Evolutionary conservation across 1,284 basidiomycete genomes (phyloP), one percentile per base, ranked within the genome.

Genomic region (Phellopilus nigrolimitatus): DNA sequence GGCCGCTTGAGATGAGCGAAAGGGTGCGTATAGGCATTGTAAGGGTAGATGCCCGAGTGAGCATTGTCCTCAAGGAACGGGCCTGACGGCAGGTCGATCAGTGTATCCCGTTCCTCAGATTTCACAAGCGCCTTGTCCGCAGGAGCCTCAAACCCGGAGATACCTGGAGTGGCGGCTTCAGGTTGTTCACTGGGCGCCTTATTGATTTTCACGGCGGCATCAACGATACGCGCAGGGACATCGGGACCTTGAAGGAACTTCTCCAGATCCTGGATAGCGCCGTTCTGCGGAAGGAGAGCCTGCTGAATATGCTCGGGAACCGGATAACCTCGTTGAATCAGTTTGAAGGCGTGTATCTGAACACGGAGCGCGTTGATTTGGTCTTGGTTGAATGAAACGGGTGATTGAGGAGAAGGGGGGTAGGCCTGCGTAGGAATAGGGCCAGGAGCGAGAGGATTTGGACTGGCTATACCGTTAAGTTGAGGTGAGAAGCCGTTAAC

Each of bases 21-120:
- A 0, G 95, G 95, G 62, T 95, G 83, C 22, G 78, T 75, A 66
- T 86, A 97, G n/a, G 95, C 86, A 66, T 97, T 98, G 76, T 95
- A 97, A 0, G 95, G 95, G 63, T 97, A 95, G 53, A 97, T 84
- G 46, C 83, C 78, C 2, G 91, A 93, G 55, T 79, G 76, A 41
- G 80, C 71, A 64, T 95, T 84, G 64, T 92, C 86, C 59, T 95
- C 91, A 39, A 91, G 74, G 64, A 82, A 84, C 2, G 80, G 77
- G 0, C 79, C 82, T 58, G 83, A 83, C 22, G 84, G 80, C 53
- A 83, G 64, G 57, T 84, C 79, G 9, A 64, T 62, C 5, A 60
- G 59, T 17, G 63, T 56, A 28, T 62, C 60, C 27, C 60, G 48
- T 31, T 62, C 61, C 53, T 66, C 62, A 17, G 63, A 56, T 49